Evolutionary conservation across 2,329 filamentous ascomycete genomes (phyloP), one percentile per base, ranked within the genome.

Genomic region (Pseudocercospora cruenta): DNA sequence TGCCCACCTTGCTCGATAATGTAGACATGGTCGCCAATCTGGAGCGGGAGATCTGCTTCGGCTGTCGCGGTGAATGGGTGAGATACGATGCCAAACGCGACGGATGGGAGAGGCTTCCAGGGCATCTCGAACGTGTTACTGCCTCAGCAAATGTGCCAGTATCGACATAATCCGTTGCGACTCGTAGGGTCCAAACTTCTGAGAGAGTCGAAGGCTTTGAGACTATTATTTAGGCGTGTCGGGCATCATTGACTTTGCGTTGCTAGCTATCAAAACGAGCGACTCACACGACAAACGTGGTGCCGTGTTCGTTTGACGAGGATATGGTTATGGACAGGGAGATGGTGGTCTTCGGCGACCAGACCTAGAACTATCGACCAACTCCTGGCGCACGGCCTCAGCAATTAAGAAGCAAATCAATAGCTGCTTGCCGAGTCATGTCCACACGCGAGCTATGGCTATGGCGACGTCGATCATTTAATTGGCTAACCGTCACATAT

Each of bases 1-100:
- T 78, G 80, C 22, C 93, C 91, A 45, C 94, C 96, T 81, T 98
- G 93, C 81, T 98, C 94, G 77, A 99, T 97, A 72, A 99, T 96
- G 82, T 99, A 99, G 70, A 99, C 85, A 81, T 99, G 95, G 86
- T 99, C 95, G 78, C 95, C 95, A 70, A 99, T 92, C 80, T 99
- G 94, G 78, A 99, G 90, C 9, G 96, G 95, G 21, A 99, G 89
- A 80, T 99, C 95, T 78, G 93, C 92, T 62, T 93, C 88, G 71
- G 90, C 90, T 67, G 91, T 90, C 67, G 95, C 92, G 74, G 91
- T 86, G 82, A 99, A 99, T 43, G 95, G 95, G 79, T 94, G 96
- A 72, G 90, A 94, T 84, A 94, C 95, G 80, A 99, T 92, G 74
- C 94, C 96, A 84, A 98, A 99, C 78, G 94, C 95, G 84, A 99